Percentiles rank a stretch among this genome's conserved stretches.
Evolutionary conservation across 805 yeast genomes (phyloP).

Genomic region (Lipomyces anomalus): DNA sequence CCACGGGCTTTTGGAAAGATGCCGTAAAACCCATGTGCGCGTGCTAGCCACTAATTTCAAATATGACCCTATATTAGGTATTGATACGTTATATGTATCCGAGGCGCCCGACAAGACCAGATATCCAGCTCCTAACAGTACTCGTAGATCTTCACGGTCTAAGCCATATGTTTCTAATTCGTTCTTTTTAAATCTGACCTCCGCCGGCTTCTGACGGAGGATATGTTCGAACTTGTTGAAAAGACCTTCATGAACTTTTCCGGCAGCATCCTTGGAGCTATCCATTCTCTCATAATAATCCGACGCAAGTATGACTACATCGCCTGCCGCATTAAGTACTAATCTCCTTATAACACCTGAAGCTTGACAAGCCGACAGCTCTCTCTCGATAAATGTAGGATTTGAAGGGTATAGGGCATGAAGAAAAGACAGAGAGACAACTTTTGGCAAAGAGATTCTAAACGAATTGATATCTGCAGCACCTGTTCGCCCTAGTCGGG

Average conservation of each 20-base stretch:
- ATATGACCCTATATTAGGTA: slow-evolving; percentile 36
- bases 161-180: slow-evolving; percentile 26
- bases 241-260: slow-evolving; percentile 3
- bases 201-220: slow-evolving; percentile 28
- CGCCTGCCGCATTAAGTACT: too few species aligned
- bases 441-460: not conserved
- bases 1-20: slow-evolving; percentile 32
- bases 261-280: too few species aligned
- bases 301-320: too few species aligned
- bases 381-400: slow-evolving; percentile 37
- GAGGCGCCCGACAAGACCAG: slow-evolving; percentile 33
- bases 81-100: slow-evolving; percentile 31
- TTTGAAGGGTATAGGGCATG: slow-evolving; percentile 34
- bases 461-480: slow-evolving; percentile 20
- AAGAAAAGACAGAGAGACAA: slow-evolving; percentile 28
- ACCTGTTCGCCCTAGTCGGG: slow-evolving; percentile 24
- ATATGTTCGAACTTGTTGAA: slow-evolving; percentile 23
- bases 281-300: too few species aligned
- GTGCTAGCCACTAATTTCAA: slow-evolving; percentile 31
- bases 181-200: slow-evolving; percentile 25
- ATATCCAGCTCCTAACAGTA: slow-evolving; percentile 32
- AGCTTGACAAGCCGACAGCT: too few species aligned
- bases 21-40: slow-evolving; percentile 35
- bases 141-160: slow-evolving; percentile 12
- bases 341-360: too few species aligned